phyloP scores from a whole-genome alignment of 768 basidiomycete genomes.

The Amanita brunnescens region DNA sequence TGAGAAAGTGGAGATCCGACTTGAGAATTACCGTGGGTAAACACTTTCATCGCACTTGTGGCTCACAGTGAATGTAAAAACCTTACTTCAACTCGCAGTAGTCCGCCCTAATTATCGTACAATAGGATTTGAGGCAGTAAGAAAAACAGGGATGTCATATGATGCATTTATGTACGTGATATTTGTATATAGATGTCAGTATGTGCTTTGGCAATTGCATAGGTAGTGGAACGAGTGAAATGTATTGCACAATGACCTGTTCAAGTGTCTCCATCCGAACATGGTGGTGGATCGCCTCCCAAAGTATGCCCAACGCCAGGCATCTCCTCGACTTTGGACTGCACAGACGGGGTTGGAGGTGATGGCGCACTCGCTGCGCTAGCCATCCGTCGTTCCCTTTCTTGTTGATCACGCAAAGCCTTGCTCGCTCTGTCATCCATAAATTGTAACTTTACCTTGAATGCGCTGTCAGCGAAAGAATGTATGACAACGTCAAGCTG shows the following conservation, averaged over 20 bases:
- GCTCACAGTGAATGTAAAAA: no score
- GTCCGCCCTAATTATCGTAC: no score
- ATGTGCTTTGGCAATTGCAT: not conserved
- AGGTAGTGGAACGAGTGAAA: not conserved
- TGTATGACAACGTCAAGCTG: not conserved
- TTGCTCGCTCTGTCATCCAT: conserved; percentile 69
- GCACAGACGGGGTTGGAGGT: conserved; percentile 5
- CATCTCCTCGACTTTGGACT: conserved; percentile 20
- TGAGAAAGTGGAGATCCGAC: no score
- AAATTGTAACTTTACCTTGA: conserved; percentile 68
- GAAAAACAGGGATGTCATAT: not conserved
- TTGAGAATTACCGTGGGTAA: no score
- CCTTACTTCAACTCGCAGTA: no score
- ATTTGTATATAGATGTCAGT: not conserved
- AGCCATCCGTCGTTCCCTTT: conserved; percentile 41
- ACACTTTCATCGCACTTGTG: no score
- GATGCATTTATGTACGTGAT: not conserved
- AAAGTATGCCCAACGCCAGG: conserved; percentile 31
- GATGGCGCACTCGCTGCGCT: conserved; percentile 18
- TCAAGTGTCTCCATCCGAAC: not conserved
- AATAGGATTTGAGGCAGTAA: no score
- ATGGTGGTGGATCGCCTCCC: conserved; percentile 13
- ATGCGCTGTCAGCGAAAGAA: conserved; percentile 1
- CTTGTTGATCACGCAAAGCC: conserved; percentile 45
- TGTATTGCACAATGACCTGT: not conserved